Base-by-base conservation (phyloP, 2,329 filamentous ascomycete species). In the Endoconidiophora polonica region DNA sequence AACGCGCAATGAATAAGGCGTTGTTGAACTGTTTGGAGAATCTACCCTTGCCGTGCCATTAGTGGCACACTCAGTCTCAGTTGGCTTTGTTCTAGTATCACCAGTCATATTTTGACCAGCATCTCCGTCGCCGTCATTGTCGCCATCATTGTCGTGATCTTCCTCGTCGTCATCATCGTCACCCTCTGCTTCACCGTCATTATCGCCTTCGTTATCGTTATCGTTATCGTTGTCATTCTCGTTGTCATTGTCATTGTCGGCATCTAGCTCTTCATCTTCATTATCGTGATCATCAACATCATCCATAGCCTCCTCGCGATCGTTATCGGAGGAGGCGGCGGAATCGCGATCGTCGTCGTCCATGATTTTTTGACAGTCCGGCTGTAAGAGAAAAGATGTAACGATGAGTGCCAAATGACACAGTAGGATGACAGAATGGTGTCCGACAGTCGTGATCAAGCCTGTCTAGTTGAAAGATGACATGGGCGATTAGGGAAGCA, bases 281-380 rank as follows among this genome's bases (percentile, higher is more conserved):
- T 66, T 65, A 6, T 61, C 59, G 22, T 56, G 58, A 20, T 67
- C 64, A 12, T 69, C 66, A 22, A 58, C 65, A 45, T 69, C 68
- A 42, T 77, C 73, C 71, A 77, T 77, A 36, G 73, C 65, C 58
- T 78, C 74, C 56, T 79, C 74, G 51, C 68, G 68, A 49, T 76
- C 73, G 56, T 65, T 60, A 9, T 62, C 60, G 23, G 56, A 56
- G 40, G 55, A 54, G 20, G 50, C 54, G 5, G 43, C 56, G 22
- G 55, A 55, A 40, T 57, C 56, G n/a, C 50, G 50, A 42, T 52
- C 50, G n/a, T 52, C 50, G 42, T 52, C 50, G 33, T 49, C 46
- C 46, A 50, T 44, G 3, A 22, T 47, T 5, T 47, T 5, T 33
- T 12, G 9, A 33, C 29, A 23, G 12, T 16, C 16, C 22, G 18